A percentile compares a stretch with the other conserved stretches of the same genome.
These are phyloP conservation scores for Penicillium turbatum DNA, from an alignment of 495 filamentous ascomycete genomes.

Conservation along the genomic window DNA sequence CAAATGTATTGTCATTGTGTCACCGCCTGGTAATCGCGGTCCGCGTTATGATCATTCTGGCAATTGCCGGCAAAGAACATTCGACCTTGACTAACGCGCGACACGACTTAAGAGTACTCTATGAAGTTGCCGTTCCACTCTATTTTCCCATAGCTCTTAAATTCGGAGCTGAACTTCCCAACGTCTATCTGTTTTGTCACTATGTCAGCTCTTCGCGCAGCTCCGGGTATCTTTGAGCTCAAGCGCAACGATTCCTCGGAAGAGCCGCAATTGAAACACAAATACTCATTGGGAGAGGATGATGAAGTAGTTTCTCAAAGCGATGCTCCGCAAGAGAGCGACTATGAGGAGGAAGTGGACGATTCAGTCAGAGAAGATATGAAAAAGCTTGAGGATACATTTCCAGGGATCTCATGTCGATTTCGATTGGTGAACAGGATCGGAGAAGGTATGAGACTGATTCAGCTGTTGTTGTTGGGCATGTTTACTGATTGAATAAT, in stretches of 20 bases:
- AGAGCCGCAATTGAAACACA: slow-evolving; percentile 9
- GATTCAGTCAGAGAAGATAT: slow-evolving; percentile 77
- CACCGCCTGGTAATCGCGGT: slow-evolving; percentile 2
- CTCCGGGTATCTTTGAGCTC: slow-evolving; percentile 24
- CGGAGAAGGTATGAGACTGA: slow-evolving; percentile 67
- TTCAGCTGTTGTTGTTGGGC: neutral
- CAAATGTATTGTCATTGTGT: neutral
- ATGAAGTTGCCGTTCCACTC: neutral
- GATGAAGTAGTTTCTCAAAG: slow-evolving; percentile 26
- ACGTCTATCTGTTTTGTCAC: neutral
- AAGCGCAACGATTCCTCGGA: slow-evolving; percentile 17
- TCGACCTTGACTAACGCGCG: neutral
- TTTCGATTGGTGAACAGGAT: slow-evolving; percentile 95
- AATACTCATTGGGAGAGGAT: slow-evolving; percentile 29
- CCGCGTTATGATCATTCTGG: slow-evolving; percentile 3
- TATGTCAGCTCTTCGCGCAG: slow-evolving; percentile 31
- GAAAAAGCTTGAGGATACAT: slow-evolving; percentile 72
- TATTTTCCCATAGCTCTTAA: neutral
- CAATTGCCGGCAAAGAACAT: neutral
- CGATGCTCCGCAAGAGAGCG: slow-evolving; percentile 17
- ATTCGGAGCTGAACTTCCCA: neutral
- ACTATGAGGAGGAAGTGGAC: slow-evolving; percentile 56
- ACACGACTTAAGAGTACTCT: neutral
- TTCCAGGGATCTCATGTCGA: slow-evolving; percentile 72
- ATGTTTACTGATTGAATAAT: slow-evolving; percentile 8